Conservation (phyloP, 805 yeast species). For the Pichia scutulata region DNA sequence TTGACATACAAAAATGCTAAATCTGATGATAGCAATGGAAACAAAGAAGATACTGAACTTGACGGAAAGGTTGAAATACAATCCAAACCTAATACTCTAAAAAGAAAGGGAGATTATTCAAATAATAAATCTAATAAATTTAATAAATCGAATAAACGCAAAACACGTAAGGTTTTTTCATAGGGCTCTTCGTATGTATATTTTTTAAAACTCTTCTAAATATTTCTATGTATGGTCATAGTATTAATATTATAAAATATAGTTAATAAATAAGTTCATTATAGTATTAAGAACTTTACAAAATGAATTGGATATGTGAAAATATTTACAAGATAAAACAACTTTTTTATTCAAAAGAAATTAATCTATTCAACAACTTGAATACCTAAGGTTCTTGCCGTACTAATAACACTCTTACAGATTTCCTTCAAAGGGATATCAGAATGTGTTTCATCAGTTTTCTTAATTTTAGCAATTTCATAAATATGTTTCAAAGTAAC, state of each 20-base stretch:
- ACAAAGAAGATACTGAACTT: not conserved
- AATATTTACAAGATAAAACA: not conserved
- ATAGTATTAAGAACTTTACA: not conserved
- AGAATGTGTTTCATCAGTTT: slow-evolving; percentile 75
- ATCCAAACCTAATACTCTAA: not conserved
- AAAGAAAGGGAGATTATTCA: not conserved
- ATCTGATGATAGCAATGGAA: not conserved
- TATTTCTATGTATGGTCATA: not conserved
- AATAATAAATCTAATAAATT: not conserved
- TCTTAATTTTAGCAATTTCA: slow-evolving; percentile 90
- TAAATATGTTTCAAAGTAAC: slow-evolving; percentile 80
- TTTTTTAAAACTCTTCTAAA: not conserved
- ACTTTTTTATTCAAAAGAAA: not conserved
- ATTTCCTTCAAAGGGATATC: slow-evolving; percentile 64
- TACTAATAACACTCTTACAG: slow-evolving; percentile 74
- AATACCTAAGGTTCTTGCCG: slow-evolving; percentile 87
- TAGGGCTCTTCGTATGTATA: not conserved
- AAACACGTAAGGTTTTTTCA: not conserved
- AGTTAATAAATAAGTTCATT: not conserved
- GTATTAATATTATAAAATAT: not conserved
- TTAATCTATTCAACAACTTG: slow-evolving; percentile 54
- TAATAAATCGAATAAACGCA: not conserved
- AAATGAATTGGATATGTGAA: not conserved
- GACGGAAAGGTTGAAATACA: not conserved
- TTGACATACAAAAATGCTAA: slow-evolving; percentile 46